Evolutionary conservation across 768 basidiomycete species (phyloP).

Genomic region (Suillus spraguei): DNA sequence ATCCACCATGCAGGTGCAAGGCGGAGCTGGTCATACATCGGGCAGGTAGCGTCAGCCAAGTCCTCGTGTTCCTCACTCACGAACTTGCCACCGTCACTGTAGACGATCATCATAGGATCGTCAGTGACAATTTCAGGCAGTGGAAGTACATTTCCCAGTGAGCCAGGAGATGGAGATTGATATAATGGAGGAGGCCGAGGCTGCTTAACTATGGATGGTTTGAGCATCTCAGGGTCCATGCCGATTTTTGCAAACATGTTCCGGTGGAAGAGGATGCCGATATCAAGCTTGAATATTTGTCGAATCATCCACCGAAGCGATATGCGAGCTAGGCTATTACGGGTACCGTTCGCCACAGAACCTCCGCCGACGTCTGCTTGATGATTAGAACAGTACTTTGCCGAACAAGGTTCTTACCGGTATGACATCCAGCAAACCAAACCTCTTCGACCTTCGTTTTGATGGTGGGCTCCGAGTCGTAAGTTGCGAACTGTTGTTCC

Average conservation of each 20-base stretch:
- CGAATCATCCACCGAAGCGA: constrained; percentile 80
- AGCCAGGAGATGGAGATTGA: constrained; percentile 25
- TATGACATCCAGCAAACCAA: constrained; percentile 80
- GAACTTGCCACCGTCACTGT: constrained; percentile 22
- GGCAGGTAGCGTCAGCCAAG: constrained; percentile 53
- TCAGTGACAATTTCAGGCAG: constrained; percentile 20
- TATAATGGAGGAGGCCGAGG: constrained; percentile 40
- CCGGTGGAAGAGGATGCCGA: constrained; percentile 60
- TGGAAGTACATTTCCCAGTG: constrained; percentile 18
- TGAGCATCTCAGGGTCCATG: constrained; percentile 49
- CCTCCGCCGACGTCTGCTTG: constrained; percentile 76
- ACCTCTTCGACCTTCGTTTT: constrained; percentile 72
- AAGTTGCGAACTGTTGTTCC: constrained; percentile 41
- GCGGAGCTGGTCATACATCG: constrained; percentile 60
- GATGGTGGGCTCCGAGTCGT: constrained; percentile 18
- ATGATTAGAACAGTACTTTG: neutral
- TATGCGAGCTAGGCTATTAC: constrained; percentile 67
- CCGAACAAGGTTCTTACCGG: constrained; percentile 45
- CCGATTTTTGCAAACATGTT: constrained; percentile 45
- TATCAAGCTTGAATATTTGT: constrained; percentile 56
- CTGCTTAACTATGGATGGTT: constrained; percentile 22
- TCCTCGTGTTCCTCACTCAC: constrained; percentile 66
- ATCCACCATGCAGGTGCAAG: constrained; percentile 60
- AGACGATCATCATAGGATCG: constrained; percentile 20
- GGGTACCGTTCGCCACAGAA: constrained; percentile 56